Percentiles rank a stretch among this genome's conserved stretches.
Conservation (phyloP, 163 green algal genomes). For the Scenedesmus sp. region DNA sequence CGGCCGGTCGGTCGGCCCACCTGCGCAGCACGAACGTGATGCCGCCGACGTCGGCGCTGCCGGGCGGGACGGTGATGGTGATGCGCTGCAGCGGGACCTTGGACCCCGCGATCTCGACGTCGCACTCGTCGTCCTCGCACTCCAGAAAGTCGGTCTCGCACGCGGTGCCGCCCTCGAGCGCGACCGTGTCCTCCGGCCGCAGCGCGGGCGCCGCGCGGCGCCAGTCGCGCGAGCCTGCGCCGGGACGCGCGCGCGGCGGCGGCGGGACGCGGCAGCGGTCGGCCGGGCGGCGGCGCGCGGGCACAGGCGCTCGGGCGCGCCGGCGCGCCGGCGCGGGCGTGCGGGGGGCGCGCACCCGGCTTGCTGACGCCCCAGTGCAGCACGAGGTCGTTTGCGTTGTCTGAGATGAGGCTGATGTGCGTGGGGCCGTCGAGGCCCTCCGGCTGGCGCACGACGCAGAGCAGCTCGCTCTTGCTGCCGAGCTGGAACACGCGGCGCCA, state of each 20-base stretch:
- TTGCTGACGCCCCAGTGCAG: conserved; percentile 89
- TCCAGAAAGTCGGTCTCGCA: conserved; percentile 67
- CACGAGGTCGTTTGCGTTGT: conserved; percentile 70
- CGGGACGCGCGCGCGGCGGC: neutral
- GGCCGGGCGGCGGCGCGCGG: neutral
- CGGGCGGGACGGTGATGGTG: conserved; percentile 60
- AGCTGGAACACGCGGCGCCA: conserved; percentile 61
- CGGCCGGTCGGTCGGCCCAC: conserved; percentile 50
- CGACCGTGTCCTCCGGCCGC: conserved; percentile 51
- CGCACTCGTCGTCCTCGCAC: conserved; percentile 68
- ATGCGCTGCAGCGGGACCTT: conserved; percentile 75
- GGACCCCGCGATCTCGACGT: conserved; percentile 60
- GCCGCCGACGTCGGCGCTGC: conserved; percentile 47
- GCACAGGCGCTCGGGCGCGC: neutral
- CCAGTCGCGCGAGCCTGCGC: conserved; percentile 70
- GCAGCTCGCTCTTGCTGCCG: conserved; percentile 72
- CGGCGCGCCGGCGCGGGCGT: neutral
- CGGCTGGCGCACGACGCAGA: conserved; percentile 73
- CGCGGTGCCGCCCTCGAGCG: conserved; percentile 55
- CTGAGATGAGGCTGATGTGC: conserved; percentile 74
- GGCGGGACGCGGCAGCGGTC: neutral
- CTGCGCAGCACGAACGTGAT: conserved; percentile 84
- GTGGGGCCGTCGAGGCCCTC: conserved; percentile 51
- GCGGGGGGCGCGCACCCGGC: conserved; percentile 42
- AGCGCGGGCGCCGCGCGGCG: conserved; percentile 53